Percentiles rank a stretch among this genome's conserved stretches.
These are phyloP conservation scores for Candida schatavii DNA, from an alignment of 805 yeast genomes.

Conservation along the genomic window DNA sequence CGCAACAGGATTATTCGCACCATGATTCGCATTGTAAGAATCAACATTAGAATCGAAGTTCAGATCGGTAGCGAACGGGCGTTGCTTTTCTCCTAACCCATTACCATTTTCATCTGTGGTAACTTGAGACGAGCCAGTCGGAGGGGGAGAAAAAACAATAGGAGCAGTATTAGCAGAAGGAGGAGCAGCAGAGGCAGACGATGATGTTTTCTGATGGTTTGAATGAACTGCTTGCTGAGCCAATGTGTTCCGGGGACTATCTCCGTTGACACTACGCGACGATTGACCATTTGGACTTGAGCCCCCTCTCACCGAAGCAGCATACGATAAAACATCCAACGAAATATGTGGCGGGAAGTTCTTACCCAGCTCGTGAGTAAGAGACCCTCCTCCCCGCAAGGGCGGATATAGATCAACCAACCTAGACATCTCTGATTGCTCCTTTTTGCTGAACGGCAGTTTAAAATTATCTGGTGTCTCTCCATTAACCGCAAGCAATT, in stretches of 20 bases:
- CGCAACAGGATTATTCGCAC: not conserved
- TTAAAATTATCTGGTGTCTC: slow-evolving; percentile 21
- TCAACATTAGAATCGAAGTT: not conserved
- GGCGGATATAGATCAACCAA: slow-evolving; percentile 9
- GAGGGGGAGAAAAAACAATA: not conserved
- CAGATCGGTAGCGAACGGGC: not conserved
- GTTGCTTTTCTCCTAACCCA: not conserved
- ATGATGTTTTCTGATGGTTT: not conserved
- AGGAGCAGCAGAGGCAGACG: not conserved
- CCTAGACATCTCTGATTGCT: slow-evolving; percentile 18
- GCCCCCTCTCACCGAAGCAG: slow-evolving; percentile 33
- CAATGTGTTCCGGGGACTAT: not conserved
- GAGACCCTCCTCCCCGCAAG: slow-evolving; percentile 3
- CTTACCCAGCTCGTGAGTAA: slow-evolving; percentile 9
- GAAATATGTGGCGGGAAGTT: slow-evolving; percentile 23
- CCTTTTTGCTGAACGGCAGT: slow-evolving; percentile 13
- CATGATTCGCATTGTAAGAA: not conserved
- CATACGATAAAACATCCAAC: slow-evolving; percentile 39
- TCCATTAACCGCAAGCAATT: slow-evolving; percentile 22
- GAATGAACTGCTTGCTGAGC: not conserved
- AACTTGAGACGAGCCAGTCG: not conserved
- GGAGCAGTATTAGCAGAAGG: not conserved
- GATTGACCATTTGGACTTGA: not conserved
- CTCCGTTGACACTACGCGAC: not conserved
- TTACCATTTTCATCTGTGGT: not conserved